Evolutionary conservation across 176 grass and related monocot species (phyloP), one percentile per base, ranked within the genome.

Genomic region (Carex littledalei): DNA sequence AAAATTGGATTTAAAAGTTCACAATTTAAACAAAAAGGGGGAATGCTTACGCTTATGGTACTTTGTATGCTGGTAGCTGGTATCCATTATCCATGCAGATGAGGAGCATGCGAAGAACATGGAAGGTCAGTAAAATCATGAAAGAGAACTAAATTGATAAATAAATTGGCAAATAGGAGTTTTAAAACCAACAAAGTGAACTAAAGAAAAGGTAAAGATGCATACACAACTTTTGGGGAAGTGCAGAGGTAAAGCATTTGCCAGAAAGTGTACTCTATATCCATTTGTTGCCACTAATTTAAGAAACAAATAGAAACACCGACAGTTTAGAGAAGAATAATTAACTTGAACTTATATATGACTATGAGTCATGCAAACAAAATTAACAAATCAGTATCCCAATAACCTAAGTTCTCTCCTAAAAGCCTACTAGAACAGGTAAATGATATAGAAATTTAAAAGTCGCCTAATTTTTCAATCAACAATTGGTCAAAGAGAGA

Each of bases 231-330:
- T 99, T 99, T 95, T 17, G 91, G 96, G 80, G 96, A 95, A 85
- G 93, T 99, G 92, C 93, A 99, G 57, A 99, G 96, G 91, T 99
- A 86, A 84, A 99, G 93, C 96, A 99, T 99, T 95, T 99, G 96
- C 96, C 96, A 99, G 89, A 99, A 95, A 61, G 96, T 95, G 86
- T 99, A 99, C 89, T 99, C 93, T 18, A 95, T 91, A 82, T 99
- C 96, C 96, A 99, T 99, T 98, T 99, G 96, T 90, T 95, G 96
- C 96, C 96, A 99, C 96, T 99, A 88, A 86, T 86, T 80, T 65
- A 84, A 61, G 78, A 88, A 86, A 86, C 6, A 89, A 84, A 78
- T 67, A 67, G 63, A 35, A 72, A 85, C 50, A 41, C n/a, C n/a
- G 29, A 60, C 11, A 6, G 34, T 63, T 72, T 24, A 70, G 50